A percentile compares a stretch with the other conserved stretches of the same genome.
These are phyloP conservation scores for Hyphodiscus sp. DNA, from an alignment of 2,329 filamentous ascomycete genomes.

Conservation along the genomic window DNA sequence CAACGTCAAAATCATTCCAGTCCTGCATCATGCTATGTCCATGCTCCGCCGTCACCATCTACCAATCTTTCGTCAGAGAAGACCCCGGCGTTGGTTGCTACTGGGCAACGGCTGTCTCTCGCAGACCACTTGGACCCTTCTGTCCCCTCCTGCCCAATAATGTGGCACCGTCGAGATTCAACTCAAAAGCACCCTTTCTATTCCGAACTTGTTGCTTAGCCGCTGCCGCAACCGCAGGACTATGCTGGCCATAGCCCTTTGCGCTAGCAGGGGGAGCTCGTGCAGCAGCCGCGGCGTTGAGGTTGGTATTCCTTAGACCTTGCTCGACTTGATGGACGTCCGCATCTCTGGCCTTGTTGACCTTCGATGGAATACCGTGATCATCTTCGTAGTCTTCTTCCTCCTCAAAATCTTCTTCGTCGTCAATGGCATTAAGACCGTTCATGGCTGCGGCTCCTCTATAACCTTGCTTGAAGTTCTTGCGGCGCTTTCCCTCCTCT, in stretches of 20 bases:
- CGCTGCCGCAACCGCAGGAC: conserved; percentile 73
- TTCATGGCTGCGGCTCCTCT: conserved; percentile 57
- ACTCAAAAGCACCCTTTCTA: conserved; percentile 77
- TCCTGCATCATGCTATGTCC: background rate
- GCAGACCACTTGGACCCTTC: conserved; percentile 34
- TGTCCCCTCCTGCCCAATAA: conserved; percentile 66
- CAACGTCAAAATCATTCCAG: background rate
- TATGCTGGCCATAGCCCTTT: conserved; percentile 84
- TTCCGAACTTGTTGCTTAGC: conserved; percentile 72
- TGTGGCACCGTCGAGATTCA: conserved; percentile 86
- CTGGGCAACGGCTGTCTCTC: conserved; percentile 22
- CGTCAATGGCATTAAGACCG: conserved; percentile 57
- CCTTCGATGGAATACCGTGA: conserved; percentile 49
- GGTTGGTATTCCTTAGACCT: conserved; percentile 76
- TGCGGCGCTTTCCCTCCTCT: conserved; percentile 87
- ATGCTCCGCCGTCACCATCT: background rate
- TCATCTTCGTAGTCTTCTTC: conserved; percentile 54
- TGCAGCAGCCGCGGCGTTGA: conserved; percentile 59
- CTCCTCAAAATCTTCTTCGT: conserved; percentile 60
- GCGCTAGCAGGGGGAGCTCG: conserved; percentile 33
- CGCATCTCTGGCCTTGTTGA: conserved; percentile 57
- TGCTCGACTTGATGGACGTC: conserved; percentile 71
- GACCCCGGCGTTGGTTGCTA: conserved; percentile 1
- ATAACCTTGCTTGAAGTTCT: conserved; percentile 70
- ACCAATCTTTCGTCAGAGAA: background rate